phyloP scores from a whole-genome alignment of 2,329 filamentous ascomycete genomes.

The Aureobasidium uvarum region DNA sequence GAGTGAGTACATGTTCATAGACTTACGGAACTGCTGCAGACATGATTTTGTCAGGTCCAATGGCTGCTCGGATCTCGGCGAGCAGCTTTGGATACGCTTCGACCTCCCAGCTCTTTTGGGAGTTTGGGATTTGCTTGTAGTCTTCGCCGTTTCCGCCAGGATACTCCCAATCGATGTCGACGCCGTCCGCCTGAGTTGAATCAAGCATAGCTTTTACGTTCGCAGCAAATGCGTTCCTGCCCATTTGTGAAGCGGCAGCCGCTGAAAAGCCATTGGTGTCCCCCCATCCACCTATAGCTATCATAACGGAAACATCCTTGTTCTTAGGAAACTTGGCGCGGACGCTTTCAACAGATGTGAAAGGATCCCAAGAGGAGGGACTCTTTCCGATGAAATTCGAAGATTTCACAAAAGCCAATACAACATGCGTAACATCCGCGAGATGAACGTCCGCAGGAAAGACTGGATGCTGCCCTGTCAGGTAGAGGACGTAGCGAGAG shows the following conservation, averaged over 20 bases:
- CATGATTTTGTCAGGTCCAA: slow-evolving; percentile 59
- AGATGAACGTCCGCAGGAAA: slow-evolving; percentile 39
- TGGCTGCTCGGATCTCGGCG: slow-evolving; percentile 55
- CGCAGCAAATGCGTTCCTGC: slow-evolving; percentile 59
- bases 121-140: slow-evolving; percentile 63
- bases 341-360: slow-evolving; percentile 51
- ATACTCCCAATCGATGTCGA: slow-evolving; percentile 68
- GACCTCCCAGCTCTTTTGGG: slow-evolving; percentile 59
- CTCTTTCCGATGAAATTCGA: slow-evolving; percentile 51
- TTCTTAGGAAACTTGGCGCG: slow-evolving; percentile 57
- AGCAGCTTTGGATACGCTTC: slow-evolving; percentile 62
- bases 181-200: slow-evolving; percentile 61
- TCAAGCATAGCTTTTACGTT: slow-evolving; percentile 65
- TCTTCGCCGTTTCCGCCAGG: slow-evolving; percentile 65
- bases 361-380: slow-evolving; percentile 50
- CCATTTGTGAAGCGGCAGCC: slow-evolving; percentile 54
- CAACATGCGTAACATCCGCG: slow-evolving; percentile 55
- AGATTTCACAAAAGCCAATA: slow-evolving; percentile 59
- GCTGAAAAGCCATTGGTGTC: slow-evolving; percentile 62
- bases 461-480: slow-evolving; percentile 36
- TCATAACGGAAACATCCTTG: slow-evolving; percentile 60
- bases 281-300: slow-evolving; percentile 75
- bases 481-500: slow-evolving; percentile 22
- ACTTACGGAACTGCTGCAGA: slow-evolving; percentile 62
- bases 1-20: neutral